A percentile compares a stretch with the other conserved stretches of the same genome.
phyloP scores from a whole-genome alignment of 805 yeast species.

The Ogataea glucozyma region DNA sequence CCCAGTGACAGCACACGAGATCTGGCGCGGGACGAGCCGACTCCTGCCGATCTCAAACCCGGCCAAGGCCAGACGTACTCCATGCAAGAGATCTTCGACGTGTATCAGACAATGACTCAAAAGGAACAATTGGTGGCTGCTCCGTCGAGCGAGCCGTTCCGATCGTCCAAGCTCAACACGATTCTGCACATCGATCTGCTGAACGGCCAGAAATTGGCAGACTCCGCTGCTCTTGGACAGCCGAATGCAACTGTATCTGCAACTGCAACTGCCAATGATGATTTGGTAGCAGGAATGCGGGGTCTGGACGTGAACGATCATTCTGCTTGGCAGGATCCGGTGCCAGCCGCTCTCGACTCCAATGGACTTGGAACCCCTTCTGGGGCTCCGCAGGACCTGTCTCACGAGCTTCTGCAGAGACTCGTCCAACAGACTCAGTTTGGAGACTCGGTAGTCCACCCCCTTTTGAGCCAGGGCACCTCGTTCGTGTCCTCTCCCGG shows the following conservation, averaged over 20 bases:
- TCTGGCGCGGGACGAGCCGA: too few relatives aligned
- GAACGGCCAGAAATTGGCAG: conserved; percentile 28
- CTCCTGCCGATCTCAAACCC: too few relatives aligned
- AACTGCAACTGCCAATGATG: too few relatives aligned
- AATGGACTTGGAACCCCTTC: too few relatives aligned
- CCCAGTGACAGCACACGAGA: conserved; percentile 2
- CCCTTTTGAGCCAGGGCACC: conserved; percentile 4
- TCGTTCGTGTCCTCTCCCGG: conserved; percentile 10
- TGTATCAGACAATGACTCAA: conserved; percentile 46
- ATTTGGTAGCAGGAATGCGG: conserved; percentile 16
- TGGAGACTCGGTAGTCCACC: conserved; percentile 6
- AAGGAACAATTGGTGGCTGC: conserved; percentile 29
- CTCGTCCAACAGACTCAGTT: conserved; percentile 11
- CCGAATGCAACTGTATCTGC: not conserved
- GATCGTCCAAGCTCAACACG: conserved; percentile 29
- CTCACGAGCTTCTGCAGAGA: conserved; percentile 7
- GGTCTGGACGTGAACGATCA: conserved; percentile 7
- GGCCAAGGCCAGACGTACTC: conserved; percentile 44
- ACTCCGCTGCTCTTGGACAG: conserved; percentile 18
- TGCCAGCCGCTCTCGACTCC: not conserved
- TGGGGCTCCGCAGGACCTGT: conserved; percentile 9
- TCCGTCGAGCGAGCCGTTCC: conserved; percentile 31
- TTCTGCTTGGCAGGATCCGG: conserved; percentile 2
- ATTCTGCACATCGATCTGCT: conserved; percentile 21
- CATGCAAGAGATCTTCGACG: conserved; percentile 52